phyloP scores from a whole-genome alignment of 2,329 filamentous ascomycete genomes.

The Raffaelea ambrosiae region DNA sequence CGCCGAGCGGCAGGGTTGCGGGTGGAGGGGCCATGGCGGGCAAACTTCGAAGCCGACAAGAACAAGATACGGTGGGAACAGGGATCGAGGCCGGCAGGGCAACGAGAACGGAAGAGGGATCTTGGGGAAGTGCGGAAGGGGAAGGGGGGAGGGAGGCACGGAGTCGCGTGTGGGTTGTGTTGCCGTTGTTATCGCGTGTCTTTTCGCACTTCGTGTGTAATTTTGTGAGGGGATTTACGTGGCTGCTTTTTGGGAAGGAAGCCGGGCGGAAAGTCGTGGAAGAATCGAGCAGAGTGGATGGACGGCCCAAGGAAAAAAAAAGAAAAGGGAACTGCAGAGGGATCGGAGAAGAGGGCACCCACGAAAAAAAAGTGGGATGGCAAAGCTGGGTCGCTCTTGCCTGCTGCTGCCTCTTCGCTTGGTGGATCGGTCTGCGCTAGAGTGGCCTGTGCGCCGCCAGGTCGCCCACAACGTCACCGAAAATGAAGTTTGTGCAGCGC shows the following conservation, averaged over 20 bases:
- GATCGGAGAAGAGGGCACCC: neutral
- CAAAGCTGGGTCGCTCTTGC: no score
- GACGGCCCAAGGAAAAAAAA: neutral
- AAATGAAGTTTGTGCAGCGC: no score
- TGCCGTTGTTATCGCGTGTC: neutral
- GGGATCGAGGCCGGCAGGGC: neutral
- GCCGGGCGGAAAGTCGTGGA: slow-evolving; percentile 1
- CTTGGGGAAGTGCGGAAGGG: neutral
- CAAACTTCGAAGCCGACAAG: neutral
- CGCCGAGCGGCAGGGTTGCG: slow-evolving; percentile 58
- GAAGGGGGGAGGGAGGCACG: neutral
- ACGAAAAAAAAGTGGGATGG: no score
- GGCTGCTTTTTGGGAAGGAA: neutral
- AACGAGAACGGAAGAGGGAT: neutral
- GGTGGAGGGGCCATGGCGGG: slow-evolving; percentile 63
- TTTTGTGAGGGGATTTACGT: slow-evolving; percentile 3
- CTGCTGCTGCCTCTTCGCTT: neutral
- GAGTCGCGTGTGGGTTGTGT: neutral
- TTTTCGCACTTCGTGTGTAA: neutral
- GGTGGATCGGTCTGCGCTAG: neutral
- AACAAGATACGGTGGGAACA: neutral
- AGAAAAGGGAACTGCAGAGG: neutral
- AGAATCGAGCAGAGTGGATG: neutral
- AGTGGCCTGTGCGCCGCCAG: neutral
- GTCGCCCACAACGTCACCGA: no score